Base-by-base conservation (phyloP, 148 eudicot species). In the Camellia granthamiana region DNA sequence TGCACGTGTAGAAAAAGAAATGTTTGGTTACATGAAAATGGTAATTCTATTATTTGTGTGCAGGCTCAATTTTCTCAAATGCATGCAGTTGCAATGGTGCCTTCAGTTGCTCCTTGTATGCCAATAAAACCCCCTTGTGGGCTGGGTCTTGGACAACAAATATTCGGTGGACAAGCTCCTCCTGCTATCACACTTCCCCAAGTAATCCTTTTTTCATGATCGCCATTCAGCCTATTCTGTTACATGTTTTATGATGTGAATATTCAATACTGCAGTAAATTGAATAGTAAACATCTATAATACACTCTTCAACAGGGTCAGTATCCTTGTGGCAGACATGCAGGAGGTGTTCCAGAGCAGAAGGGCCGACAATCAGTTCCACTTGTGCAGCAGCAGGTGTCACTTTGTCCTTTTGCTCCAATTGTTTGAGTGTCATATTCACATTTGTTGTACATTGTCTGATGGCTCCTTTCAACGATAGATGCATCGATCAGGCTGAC, bases 121-220 rank as follows among this genome's bases (percentile, higher is more conserved):
- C 92, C 97, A 4, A 87, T 93, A 76, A 93, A 88, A 69, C 88
- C 94, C 64, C 98, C 92, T 84, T 94, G 93, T 80, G 91, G 85
- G 81, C 91, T 97, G n/a, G 97, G 97, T 68, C 83, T 92, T 47
- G 97, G 98, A 21, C 97, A 91, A 77, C 99, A 93, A 80, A 75
- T 92, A 19, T 95, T 90, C 81, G 91, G 90, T 81, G 94, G 97
- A 62, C 97, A 93, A 87, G 89, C 82, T 70, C 93, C 92, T 4
- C 92, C 98, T 72, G 87, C 93, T 16, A 87, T 92, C 16, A 84
- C 93, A 68, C 98, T 92, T 59, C 92, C 91, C 30, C 99, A 91
- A 82, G 98, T 95, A 81, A 74, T 64, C 18, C 4, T 23, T 30
- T 30, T 30, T 30, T 30, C 38, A 30, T 30, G 38, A 30, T 30